These are phyloP conservation scores for Triticum aestivum DNA, from an alignment of 176 grass and related monocot species.

Conservation along the genomic window IWGSC_CS_RefSeq_v2.1 NC_057811.1:397209251-397209750, in stretches of 20 bases:
- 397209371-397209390: slow-evolving; percentile 10
- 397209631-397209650: not conserved
- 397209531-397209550: not conserved
- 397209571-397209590: not conserved
- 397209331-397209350: not conserved
- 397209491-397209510: not conserved
- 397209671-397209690: slow-evolving; percentile 80
- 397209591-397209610: not conserved
- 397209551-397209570: not conserved
- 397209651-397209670: not conserved
- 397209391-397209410: slow-evolving; percentile 43
- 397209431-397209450: not conserved
- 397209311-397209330: not conserved
- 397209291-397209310: slow-evolving; percentile 11
- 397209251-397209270: not conserved
- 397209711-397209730: slow-evolving; percentile 81
- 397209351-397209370: slow-evolving; percentile 22
- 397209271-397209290: not conserved
- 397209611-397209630: not conserved
- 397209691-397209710: slow-evolving; percentile 90
- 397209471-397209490: not conserved
- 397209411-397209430: slow-evolving; percentile 35
- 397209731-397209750: slow-evolving; percentile 65
- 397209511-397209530: slow-evolving; percentile 2
- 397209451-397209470: not conserved